Base-by-base conservation (phyloP, 148 eudicot genomes). In the Diospyros kaki region DNA sequence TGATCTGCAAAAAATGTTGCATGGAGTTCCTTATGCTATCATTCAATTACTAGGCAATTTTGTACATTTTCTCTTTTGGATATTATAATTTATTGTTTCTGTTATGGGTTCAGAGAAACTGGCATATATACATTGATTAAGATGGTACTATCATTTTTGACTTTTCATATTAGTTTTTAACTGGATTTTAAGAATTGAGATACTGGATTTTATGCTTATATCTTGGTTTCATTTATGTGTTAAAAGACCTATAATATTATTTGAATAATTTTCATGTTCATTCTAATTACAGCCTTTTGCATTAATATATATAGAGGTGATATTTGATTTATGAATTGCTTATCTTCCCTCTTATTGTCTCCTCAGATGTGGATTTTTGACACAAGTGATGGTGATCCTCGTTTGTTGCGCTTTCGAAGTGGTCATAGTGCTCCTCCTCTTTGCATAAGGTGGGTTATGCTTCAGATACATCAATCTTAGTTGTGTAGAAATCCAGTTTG, bases 361-460 rank as follows among this genome's bases (percentile, higher is more conserved):
- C 74, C 68, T 59, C 52, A 91, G 96, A 91, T 96, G 99, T 96
- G 99, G 99, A 88, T 93, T 76, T 96, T 96, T 51, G 94, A 96
- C 73, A 87, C 98, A 39, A 91, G 73, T 78, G 98, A 93, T 82
- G 98, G 97, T 69, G 99, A 96, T 76, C 94, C 99, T 83, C 92
- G 97, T 77, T 82, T 96, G 72, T 84, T 93, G 63, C 96, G 97
- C 8, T 93, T 93, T 81, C 92, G 99, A 78, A 92, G 89, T 85
- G 99, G 99, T 60, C 98, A 96, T 77, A 96, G 99, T 85, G 99
- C 98, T 68, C 99, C 99, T 81, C 99, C 98, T 51, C 85, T 82
- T 68, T 96, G 99, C 75, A 91, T 96, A 82, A 89, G 91, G 93
- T 91, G 78, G 28, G 60, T 48, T 46, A 44, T 51, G 10, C 73